phyloP scores from a whole-genome alignment of 1,139 yeast genomes.

The Starmera stellimalicola region DNA sequence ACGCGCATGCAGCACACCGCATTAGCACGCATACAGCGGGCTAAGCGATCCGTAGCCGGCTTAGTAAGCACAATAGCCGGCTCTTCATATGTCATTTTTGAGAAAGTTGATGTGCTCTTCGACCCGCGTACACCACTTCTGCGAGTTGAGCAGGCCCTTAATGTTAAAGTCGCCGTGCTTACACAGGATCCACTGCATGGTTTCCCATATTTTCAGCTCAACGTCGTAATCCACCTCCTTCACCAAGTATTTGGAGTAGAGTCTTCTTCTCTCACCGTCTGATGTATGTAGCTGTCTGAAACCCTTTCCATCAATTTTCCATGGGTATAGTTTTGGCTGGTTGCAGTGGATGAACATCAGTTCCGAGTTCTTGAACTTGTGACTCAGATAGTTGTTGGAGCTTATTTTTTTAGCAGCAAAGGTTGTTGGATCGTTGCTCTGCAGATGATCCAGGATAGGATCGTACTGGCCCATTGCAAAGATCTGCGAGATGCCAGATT shows the following conservation, averaged over 20 bases:
- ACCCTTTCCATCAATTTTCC: conserved; percentile 18
- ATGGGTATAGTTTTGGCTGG: conserved; percentile 19
- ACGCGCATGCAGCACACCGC: too few relatives aligned
- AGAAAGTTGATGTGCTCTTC: conserved; percentile 12
- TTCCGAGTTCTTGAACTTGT: conserved; percentile 13
- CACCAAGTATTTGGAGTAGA: conserved; percentile 11
- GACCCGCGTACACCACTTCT: conserved; percentile 13
- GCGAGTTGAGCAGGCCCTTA: conserved; percentile 14
- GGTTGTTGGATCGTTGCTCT: conserved; percentile 7
- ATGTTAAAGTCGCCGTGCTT: conserved; percentile 18
- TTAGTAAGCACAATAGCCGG: not conserved
- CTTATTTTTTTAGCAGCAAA: conserved; percentile 10
- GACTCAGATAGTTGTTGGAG: conserved; percentile 14
- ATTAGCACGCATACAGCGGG: too few relatives aligned
- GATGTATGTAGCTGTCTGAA: conserved; percentile 11
- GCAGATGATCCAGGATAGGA: conserved; percentile 21
- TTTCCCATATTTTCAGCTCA: conserved; percentile 16
- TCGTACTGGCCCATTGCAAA: conserved; percentile 21
- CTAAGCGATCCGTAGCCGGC: too few relatives aligned
- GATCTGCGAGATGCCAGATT: conserved; percentile 11
- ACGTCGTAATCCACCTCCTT: conserved; percentile 17
- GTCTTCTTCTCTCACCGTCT: conserved; percentile 13
- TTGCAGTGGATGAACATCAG: conserved; percentile 18
- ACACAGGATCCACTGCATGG: conserved; percentile 17
- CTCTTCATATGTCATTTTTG: conserved; percentile 4